These are phyloP conservation scores for Beauveria varroae DNA, from an alignment of 2,329 filamentous ascomycete genomes.

Conservation along the genomic window DNA sequence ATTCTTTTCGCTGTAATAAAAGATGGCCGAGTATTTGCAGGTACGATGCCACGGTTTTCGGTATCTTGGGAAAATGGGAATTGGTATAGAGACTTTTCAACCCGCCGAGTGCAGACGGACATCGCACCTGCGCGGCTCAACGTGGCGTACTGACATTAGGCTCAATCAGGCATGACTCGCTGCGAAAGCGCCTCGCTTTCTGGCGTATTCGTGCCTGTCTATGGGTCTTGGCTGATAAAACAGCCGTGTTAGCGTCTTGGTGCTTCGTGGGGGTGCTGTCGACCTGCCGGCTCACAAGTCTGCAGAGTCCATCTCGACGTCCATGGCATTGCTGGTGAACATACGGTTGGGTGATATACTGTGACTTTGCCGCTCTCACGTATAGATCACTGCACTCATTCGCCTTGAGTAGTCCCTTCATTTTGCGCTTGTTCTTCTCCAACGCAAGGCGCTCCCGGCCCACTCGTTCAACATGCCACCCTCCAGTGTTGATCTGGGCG, in stretches of 20 bases:
- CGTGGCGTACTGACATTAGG: background rate
- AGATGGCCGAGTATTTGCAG: background rate
- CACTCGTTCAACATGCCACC: background rate
- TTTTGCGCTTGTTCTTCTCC: background rate
- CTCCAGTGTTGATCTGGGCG: conserved; percentile 9
- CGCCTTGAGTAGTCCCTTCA: background rate
- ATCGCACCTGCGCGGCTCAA: background rate
- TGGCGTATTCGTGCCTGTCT: background rate
- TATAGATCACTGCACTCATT: no score
- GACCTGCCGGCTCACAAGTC: background rate
- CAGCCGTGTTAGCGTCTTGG: background rate
- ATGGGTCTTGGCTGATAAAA: conserved; percentile 5
- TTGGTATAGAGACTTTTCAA: background rate
- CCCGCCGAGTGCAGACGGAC: background rate
- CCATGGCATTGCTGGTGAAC: no score
- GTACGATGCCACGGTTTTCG: background rate
- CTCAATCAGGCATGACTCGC: conserved; percentile 9
- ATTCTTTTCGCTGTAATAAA: background rate
- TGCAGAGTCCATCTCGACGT: background rate
- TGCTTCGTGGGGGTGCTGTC: background rate
- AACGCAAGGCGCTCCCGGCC: background rate
- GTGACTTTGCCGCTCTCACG: background rate
- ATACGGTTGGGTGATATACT: no score
- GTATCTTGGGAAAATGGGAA: background rate
- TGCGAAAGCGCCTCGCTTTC: background rate